Evolutionary conservation across 1,284 basidiomycete species (phyloP).

Genomic region (Cutaneotrichosporon sp.): DNA sequence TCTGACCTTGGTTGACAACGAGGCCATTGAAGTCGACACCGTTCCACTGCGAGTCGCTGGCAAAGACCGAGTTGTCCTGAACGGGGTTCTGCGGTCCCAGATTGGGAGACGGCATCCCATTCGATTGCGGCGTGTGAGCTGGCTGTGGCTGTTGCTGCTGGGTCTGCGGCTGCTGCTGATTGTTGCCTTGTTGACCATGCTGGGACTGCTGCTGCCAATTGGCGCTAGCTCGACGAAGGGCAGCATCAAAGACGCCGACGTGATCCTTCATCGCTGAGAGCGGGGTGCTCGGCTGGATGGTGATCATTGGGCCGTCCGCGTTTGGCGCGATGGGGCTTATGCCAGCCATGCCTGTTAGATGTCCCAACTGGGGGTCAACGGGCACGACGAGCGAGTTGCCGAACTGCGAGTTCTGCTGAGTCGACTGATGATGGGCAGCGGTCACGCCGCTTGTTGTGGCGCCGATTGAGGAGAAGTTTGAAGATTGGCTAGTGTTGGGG

Average conservation of each 20-base stretch:
- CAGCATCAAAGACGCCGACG: slow-evolving; percentile 43
- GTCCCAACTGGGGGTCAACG: slow-evolving; percentile 38
- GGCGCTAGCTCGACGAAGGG: slow-evolving; percentile 30
- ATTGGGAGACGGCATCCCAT: not conserved
- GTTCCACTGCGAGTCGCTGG: slow-evolving; percentile 7
- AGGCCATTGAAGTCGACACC: not conserved
- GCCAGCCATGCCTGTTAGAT: slow-evolving; percentile 43
- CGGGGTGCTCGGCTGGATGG: slow-evolving; percentile 49
- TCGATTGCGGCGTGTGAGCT: not conserved
- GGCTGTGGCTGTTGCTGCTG: slow-evolving; percentile 4
- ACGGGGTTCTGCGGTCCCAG: not conserved
- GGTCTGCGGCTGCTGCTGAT: slow-evolving; percentile 8
- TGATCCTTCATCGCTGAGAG: slow-evolving; percentile 46
- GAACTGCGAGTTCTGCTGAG: slow-evolving; percentile 7
- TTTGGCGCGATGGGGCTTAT: slow-evolving; percentile 45
- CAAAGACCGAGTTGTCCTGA: slow-evolving; percentile 2
- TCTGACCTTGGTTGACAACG: not conserved
- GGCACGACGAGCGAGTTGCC: slow-evolving; percentile 34
- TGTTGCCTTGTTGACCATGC: slow-evolving; percentile 20
- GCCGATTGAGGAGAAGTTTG: slow-evolving; percentile 19
- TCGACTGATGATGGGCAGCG: not conserved
- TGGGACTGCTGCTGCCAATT: slow-evolving; percentile 22
- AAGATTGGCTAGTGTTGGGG: slow-evolving; percentile 35
- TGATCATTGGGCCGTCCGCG: slow-evolving; percentile 48
- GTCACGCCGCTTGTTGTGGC: not conserved